Percentiles rank a stretch among this genome's conserved stretches.
These are phyloP conservation scores for Comarum palustre DNA, from an alignment of 306 rosid genomes.

Conservation along the genomic window DNA sequence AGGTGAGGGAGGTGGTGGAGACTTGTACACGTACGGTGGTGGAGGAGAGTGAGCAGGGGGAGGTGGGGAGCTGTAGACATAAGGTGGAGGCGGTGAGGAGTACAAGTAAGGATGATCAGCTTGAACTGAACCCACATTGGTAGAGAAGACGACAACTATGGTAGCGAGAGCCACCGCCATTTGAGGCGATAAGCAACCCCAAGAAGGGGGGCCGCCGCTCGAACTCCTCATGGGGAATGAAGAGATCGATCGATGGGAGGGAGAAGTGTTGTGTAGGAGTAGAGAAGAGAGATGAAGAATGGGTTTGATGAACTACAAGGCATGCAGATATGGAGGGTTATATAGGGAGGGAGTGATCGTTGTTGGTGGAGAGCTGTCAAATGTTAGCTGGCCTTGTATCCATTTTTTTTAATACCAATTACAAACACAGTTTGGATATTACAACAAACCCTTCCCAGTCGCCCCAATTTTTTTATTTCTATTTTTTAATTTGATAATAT, in stretches of 20 bases:
- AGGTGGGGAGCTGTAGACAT: constrained; percentile 16
- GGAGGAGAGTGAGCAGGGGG: constrained; percentile 2
- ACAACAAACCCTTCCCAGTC: not conserved
- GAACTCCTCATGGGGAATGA: constrained; percentile 41
- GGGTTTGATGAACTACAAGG: constrained; percentile 17
- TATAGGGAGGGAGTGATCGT: constrained; percentile 37
- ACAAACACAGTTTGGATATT: not conserved
- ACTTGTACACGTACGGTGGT: constrained; percentile 3
- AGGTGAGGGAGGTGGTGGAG: constrained; percentile 19
- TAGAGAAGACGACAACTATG: constrained; percentile 41
- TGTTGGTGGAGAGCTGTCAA: constrained; percentile 71
- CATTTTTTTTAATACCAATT: not conserved
- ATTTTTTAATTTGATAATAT: not conserved
- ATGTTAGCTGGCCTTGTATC: constrained; percentile 45
- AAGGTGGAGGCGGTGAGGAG: constrained; percentile 65
- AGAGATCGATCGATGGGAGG: not conserved
- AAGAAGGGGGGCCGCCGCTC: constrained; percentile 53
- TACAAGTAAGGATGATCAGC: constrained; percentile 70
- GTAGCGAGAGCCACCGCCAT: constrained; percentile 69
- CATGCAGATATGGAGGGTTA: constrained; percentile 36
- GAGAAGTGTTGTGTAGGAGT: not conserved
- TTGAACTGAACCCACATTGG: constrained; percentile 53
- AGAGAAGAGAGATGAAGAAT: not conserved
- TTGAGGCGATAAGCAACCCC: constrained; percentile 71
- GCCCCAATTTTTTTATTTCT: too few species aligned